phyloP scores from a whole-genome alignment of 805 yeast species.

The Yarrowia alimentaria region DNA sequence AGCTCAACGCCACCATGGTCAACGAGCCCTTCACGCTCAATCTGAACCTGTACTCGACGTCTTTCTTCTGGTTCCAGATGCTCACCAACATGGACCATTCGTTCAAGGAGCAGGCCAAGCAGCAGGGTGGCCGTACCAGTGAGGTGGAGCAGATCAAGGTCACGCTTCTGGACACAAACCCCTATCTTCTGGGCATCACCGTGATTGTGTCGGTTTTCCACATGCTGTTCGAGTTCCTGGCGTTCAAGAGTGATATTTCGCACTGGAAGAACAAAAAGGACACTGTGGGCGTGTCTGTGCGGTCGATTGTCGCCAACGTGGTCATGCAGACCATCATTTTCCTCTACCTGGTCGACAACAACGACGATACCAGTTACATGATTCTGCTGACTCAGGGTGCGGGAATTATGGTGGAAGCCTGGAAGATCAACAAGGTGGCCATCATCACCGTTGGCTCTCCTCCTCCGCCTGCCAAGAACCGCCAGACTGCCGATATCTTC shows the following conservation, averaged over 20 bases:
- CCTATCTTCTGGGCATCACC: slow-evolving; percentile 41
- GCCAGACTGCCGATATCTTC: not conserved
- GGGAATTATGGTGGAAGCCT: slow-evolving; percentile 45
- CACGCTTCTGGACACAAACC: slow-evolving; percentile 43
- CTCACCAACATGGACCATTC: slow-evolving; percentile 38
- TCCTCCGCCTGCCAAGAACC: slow-evolving; percentile 7
- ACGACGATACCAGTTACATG: slow-evolving; percentile 44
- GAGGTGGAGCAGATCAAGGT: slow-evolving; percentile 43
- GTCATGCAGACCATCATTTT: slow-evolving; percentile 44
- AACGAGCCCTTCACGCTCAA: slow-evolving; percentile 35
- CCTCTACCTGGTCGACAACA: slow-evolving; percentile 43
- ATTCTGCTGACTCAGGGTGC: slow-evolving; percentile 42
- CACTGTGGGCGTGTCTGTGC: slow-evolving; percentile 44
- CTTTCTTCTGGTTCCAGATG: slow-evolving; percentile 40
- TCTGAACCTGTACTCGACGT: slow-evolving; percentile 37
- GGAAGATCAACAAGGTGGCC: slow-evolving; percentile 45
- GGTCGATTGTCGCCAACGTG: slow-evolving; percentile 44
- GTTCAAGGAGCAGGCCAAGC: slow-evolving; percentile 37
- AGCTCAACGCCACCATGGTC: slow-evolving; percentile 33
- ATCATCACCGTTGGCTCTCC: slow-evolving; percentile 34
- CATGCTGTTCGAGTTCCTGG: slow-evolving; percentile 44
- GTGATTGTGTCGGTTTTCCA: slow-evolving; percentile 41
- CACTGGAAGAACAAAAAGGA: slow-evolving; percentile 46
- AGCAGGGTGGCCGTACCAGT: slow-evolving; percentile 37
- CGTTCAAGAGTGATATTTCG: slow-evolving; percentile 45